These are phyloP conservation scores for Sphagnum fallax DNA, from an alignment of 228 moss, liverwort and hornwort species.

Conservation along the genomic window DNA sequence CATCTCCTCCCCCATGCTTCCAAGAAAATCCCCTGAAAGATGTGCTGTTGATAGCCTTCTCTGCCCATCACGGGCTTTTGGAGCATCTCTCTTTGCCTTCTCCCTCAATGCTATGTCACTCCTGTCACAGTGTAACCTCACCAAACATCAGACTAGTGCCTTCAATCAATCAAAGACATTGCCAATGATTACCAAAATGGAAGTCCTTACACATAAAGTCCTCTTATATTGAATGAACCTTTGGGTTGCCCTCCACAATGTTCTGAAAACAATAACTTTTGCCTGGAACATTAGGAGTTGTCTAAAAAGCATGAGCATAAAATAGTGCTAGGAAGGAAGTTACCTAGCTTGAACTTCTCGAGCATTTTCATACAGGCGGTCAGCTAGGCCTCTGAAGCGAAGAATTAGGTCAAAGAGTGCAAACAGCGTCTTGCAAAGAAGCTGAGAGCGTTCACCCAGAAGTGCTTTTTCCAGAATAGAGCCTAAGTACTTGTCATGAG, in stretches of 20 bases:
- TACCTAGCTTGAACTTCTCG: slow-evolving; percentile 96
- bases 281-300: no score
- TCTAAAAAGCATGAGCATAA: no score
- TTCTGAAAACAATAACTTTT: no score
- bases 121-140: slow-evolving; percentile 30
- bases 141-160: not conserved
- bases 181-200: no score
- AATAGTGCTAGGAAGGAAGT: not conserved
- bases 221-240: no score
- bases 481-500: slow-evolving; percentile 94
- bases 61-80: slow-evolving; percentile 29
- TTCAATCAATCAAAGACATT: no score
- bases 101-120: slow-evolving; percentile 52
- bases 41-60: slow-evolving; percentile 52
- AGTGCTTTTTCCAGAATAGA: slow-evolving; percentile 95
- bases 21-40: slow-evolving; percentile 76
- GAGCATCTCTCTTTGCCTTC: slow-evolving; percentile 44
- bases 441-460: slow-evolving; percentile 90
- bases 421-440: slow-evolving; percentile 95
- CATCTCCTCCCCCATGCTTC: slow-evolving; percentile 94
- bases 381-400: slow-evolving; percentile 90
- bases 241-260: no score
- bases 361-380: slow-evolving; percentile 91
- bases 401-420: slow-evolving; percentile 94
- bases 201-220: no score